A percentile compares a stretch with the other conserved stretches of the same genome.
Conservation (phyloP, 1,139 yeast species). For the Saccharomyces hybrid region DNA sequence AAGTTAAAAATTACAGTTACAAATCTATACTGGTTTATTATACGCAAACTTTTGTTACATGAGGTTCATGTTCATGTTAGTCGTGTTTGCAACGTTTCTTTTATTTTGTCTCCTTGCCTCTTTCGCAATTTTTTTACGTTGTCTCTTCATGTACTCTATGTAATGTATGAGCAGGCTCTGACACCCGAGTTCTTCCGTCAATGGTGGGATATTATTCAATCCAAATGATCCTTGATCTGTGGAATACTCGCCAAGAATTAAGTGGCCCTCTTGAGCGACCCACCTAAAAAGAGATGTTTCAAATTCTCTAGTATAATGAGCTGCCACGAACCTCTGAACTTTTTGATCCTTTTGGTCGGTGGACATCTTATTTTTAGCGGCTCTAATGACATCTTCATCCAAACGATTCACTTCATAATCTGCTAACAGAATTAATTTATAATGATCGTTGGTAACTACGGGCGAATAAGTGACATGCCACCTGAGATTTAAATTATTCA, state of each 20-base stretch:
- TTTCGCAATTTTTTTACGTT: not conserved
- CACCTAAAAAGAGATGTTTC: constrained; percentile 8
- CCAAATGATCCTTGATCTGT: constrained; percentile 9
- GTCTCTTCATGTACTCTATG: not conserved
- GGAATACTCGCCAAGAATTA: constrained; percentile 12
- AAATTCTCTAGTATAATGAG: constrained; percentile 10
- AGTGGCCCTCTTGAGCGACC: constrained; percentile 8
- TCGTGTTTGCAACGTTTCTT: not conserved
- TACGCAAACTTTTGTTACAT: not conserved
- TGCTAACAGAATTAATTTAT: constrained; percentile 8
- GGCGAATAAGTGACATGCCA: constrained; percentile 12
- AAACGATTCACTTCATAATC: constrained; percentile 6
- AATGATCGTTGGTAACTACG: constrained; percentile 8
- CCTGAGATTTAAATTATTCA: constrained; percentile 6
- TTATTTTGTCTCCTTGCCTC: not conserved
- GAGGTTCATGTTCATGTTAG: not conserved
- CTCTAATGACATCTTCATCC: constrained; percentile 5
- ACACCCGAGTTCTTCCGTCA: constrained; percentile 13
- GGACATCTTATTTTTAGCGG: constrained; percentile 5
- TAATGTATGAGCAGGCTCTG: constrained; percentile 12
- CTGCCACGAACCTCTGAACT: constrained; percentile 3
- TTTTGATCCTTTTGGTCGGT: constrained; percentile 2
- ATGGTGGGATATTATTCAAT: constrained; percentile 11
- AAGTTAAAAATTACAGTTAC: not conserved
- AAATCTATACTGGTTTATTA: not conserved